Evolutionary conservation across 805 yeast genomes (phyloP).

Genomic region (Nakazawaea peltata): DNA sequence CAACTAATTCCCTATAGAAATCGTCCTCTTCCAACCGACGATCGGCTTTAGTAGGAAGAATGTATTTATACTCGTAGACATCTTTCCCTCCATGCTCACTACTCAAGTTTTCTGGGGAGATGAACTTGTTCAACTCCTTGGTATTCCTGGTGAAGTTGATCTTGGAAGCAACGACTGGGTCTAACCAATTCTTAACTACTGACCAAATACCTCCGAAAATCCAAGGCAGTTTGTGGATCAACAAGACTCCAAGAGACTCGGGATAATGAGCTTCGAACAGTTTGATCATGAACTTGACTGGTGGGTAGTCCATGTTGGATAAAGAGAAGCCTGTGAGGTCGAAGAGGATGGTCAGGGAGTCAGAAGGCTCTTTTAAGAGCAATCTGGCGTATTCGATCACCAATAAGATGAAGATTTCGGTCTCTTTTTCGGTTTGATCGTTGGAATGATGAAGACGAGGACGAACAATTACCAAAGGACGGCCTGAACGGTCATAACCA

Average conservation of each 20-base stretch:
- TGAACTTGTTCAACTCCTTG: slow-evolving; percentile 58
- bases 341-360: slow-evolving; percentile 76
- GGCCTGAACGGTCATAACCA: slow-evolving; percentile 64
- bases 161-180: slow-evolving; percentile 92
- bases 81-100: slow-evolving; percentile 70
- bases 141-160: slow-evolving; percentile 71
- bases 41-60: slow-evolving; percentile 57
- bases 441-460: slow-evolving; percentile 68
- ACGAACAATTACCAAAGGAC: slow-evolving; percentile 78
- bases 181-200: slow-evolving; percentile 87
- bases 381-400: slow-evolving; percentile 80
- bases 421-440: slow-evolving; percentile 61
- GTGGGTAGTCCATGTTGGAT: slow-evolving; percentile 87
- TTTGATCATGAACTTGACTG: slow-evolving; percentile 82
- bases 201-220: slow-evolving; percentile 93
- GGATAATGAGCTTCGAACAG: slow-evolving; percentile 97
- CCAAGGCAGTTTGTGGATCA: slow-evolving; percentile 96
- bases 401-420: slow-evolving; percentile 67
- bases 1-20: slow-evolving; percentile 33
- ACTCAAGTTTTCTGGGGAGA: slow-evolving; percentile 57
- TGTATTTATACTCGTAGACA: slow-evolving; percentile 47
- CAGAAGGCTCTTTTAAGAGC: slow-evolving; percentile 64
- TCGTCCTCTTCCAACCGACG: slow-evolving; percentile 34
- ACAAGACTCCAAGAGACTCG: slow-evolving; percentile 76
- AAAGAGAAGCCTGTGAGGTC: slow-evolving; percentile 82